phyloP scores from a whole-genome alignment of 2,329 filamentous ascomycete species.

The Botrytis hyacinthi region DNA sequence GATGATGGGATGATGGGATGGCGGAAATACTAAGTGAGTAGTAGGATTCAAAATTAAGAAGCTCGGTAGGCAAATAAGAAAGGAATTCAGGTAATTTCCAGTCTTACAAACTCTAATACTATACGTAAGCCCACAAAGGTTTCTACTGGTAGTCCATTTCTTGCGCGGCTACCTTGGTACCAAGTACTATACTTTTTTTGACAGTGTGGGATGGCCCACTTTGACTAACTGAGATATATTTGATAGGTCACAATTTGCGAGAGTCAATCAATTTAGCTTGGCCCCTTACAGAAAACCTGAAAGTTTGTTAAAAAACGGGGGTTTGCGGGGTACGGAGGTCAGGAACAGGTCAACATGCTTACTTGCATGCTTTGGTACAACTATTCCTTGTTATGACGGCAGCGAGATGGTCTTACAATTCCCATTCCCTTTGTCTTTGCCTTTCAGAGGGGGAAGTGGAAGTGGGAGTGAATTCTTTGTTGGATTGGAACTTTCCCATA shows the following conservation, averaged over 20 bases:
- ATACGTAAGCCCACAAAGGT: neutral
- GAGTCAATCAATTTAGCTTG: constrained; percentile 8
- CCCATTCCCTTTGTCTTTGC: neutral
- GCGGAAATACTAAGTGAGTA: neutral
- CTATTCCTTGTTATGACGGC: constrained; percentile 6
- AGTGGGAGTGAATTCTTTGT: constrained; percentile 6
- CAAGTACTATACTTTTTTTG: neutral
- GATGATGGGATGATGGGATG: no score
- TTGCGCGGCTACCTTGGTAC: neutral
- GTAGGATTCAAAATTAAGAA: neutral
- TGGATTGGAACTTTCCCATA: neutral
- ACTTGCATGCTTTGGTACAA: constrained; percentile 1
- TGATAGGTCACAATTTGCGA: neutral
- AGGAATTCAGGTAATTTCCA: neutral
- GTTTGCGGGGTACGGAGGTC: constrained; percentile 3
- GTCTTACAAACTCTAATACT: neutral
- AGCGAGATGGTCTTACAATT: neutral
- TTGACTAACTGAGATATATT: neutral
- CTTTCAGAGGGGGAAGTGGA: neutral
- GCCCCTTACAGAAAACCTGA: constrained; percentile 14
- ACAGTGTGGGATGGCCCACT: neutral
- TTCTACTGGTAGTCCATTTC: neutral
- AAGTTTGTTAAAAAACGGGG: neutral
- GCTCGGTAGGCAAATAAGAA: neutral
- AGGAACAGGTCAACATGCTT: constrained; percentile 3